Percentiles rank a stretch among this genome's conserved stretches.
Conservation (phyloP, 1,139 yeast species). For the Ashbya aceris region DNA sequence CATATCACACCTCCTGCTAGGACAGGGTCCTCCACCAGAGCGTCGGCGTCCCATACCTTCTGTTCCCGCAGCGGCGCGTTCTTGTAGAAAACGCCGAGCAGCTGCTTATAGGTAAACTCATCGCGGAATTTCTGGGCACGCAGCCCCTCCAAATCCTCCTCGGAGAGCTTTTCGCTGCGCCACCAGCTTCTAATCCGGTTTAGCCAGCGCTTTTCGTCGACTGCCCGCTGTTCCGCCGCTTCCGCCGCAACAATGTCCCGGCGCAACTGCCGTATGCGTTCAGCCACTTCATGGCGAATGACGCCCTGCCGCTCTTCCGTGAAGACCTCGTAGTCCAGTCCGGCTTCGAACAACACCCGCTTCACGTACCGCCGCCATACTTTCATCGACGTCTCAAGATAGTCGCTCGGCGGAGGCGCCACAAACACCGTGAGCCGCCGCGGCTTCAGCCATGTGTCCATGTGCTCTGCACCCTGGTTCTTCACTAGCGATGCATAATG, state of each 20-base stretch:
- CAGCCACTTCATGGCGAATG: conserved; percentile 73
- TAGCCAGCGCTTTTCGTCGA: conserved; percentile 14
- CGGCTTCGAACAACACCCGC: conserved; percentile 80
- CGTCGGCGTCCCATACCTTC: conserved; percentile 41
- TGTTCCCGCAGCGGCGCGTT: conserved; percentile 21
- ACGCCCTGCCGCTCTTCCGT: conserved; percentile 79
- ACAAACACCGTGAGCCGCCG: conserved; percentile 74
- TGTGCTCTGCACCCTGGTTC: conserved; percentile 38
- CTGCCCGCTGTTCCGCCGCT: conserved; percentile 12
- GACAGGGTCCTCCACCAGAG: conserved; percentile 31
- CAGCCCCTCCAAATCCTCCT: conserved; percentile 20
- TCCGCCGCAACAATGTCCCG: conserved; percentile 30
- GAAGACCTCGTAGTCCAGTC: conserved; percentile 72
- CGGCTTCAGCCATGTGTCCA: conserved; percentile 46
- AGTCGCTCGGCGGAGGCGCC: conserved; percentile 96
- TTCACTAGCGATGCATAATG: conserved; percentile 59
- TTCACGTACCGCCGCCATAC: conserved; percentile 75
- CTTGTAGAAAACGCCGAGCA: conserved; percentile 49
- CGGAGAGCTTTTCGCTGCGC: conserved; percentile 12
- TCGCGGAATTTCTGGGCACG: conserved; percentile 31
- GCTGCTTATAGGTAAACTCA: conserved; percentile 43
- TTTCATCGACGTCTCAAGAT: conserved; percentile 62
- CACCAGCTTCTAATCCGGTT: not conserved
- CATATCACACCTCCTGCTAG: conserved; percentile 81
- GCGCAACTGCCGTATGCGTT: conserved; percentile 65